Evolutionary conservation across 78 protist genomes (phyloP).

Genomic region (Speleostelium caveatum): DNA sequence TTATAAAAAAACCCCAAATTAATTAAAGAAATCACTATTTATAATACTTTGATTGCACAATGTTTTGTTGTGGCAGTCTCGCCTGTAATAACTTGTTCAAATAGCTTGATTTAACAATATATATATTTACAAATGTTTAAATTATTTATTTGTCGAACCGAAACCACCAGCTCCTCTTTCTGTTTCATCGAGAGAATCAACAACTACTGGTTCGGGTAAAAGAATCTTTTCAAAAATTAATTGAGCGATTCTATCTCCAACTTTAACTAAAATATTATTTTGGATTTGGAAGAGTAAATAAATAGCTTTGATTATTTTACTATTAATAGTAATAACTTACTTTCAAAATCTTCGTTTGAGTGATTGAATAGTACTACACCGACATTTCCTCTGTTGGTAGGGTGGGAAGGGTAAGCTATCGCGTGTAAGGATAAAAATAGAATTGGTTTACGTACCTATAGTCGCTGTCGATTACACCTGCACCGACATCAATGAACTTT

Average conservation of each 20-base stretch:
- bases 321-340: not conserved
- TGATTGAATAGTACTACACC: conserved; percentile 93
- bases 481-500: conserved; percentile 89
- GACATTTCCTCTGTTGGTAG: conserved; percentile 84
- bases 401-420: not conserved
- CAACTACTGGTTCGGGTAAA: conserved; percentile 19
- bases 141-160: no score
- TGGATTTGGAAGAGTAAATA: not conserved
- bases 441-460: no score
- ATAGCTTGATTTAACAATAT: no score
- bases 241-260: conserved; percentile 48
- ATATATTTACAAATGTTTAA: no score
- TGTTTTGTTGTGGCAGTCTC: no score
- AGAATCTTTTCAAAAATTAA: conserved; percentile 20
- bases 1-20: no score
- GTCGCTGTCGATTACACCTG: conserved; percentile 74
- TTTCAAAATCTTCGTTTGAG: conserved; percentile 38
- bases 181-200: conserved; percentile 35
- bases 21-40: no score
- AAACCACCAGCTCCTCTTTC: conserved; percentile 73
- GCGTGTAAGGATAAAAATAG: not conserved
- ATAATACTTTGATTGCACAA: no score
- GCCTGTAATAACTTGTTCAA: no score
- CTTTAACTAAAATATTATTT: not conserved
- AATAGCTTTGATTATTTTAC: not conserved